Percentiles rank a stretch among this genome's conserved stretches.
These are phyloP conservation scores for Lonicera japonica DNA, from an alignment of 129 eudicot genomes.

Conservation along the genomic window DNA sequence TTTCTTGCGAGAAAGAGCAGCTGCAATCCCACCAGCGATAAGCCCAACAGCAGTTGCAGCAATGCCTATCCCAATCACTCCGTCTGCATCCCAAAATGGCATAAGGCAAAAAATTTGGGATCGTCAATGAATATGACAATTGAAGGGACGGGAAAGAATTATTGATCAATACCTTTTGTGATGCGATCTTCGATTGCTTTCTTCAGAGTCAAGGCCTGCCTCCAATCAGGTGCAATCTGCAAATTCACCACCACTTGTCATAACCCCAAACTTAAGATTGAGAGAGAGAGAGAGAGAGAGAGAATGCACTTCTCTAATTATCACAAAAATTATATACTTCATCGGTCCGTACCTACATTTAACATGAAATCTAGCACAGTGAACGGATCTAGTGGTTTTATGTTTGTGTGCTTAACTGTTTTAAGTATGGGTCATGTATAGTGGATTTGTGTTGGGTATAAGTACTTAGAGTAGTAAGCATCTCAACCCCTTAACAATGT, in stretches of 20 bases:
- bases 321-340: too few relatives aligned
- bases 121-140: too few relatives aligned
- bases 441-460: too few relatives aligned
- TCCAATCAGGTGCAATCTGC: conserved; percentile 93
- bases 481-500: too few relatives aligned
- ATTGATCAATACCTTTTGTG: conserved; percentile 43
- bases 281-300: too few relatives aligned
- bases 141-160: background rate
- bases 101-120: background rate
- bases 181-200: conserved; percentile 80
- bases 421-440: too few relatives aligned
- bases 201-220: conserved; percentile 76
- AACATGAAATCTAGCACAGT: too few relatives aligned
- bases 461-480: too few relatives aligned
- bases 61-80: conserved; percentile 88
- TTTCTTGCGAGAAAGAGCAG: conserved; percentile 77
- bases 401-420: too few relatives aligned
- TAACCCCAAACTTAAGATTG: background rate
- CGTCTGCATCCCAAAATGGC: conserved; percentile 40
- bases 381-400: too few relatives aligned
- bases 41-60: conserved; percentile 97
- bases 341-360: too few relatives aligned
- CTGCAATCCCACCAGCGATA: conserved; percentile 87
- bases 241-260: background rate
- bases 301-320: background rate